Conservation (phyloP, 2,329 filamentous ascomycete species). For the Anthostomella pinea region DNA sequence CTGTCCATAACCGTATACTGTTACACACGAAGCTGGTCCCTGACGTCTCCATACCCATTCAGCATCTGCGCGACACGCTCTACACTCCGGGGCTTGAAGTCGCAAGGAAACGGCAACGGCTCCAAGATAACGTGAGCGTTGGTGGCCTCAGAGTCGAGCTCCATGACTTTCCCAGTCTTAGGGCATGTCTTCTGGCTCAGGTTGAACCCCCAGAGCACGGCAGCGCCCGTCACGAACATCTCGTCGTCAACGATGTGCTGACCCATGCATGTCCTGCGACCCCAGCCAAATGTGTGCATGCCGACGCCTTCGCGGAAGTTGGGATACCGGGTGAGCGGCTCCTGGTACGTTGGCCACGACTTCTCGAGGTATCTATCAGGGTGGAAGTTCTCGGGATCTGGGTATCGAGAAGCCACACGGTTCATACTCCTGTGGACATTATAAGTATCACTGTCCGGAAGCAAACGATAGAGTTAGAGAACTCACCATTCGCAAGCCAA, state of each 20-base stretch:
- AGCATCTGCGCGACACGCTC: conserved; percentile 38
- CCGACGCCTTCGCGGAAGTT: conserved; percentile 56
- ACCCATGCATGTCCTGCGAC: conserved; percentile 60
- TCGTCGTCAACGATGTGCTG: conserved; percentile 62
- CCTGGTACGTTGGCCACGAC: conserved; percentile 63
- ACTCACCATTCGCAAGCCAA: conserved; percentile 49
- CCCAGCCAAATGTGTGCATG: conserved; percentile 65
- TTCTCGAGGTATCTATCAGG: conserved; percentile 62
- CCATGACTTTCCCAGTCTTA: conserved; percentile 39
- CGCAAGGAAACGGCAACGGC: conserved; percentile 45
- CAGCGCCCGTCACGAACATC: conserved; percentile 48
- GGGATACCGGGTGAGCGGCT: conserved; percentile 60
- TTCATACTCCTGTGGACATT: conserved; percentile 48
- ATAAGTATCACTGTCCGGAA: too few species aligned
- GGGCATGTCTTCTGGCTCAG: conserved; percentile 40
- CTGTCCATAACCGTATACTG: too few species aligned
- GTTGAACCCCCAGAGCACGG: conserved; percentile 49
- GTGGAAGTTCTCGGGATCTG: conserved; percentile 59
- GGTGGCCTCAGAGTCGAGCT: conserved; percentile 48
- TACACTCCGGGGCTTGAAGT: conserved; percentile 41
- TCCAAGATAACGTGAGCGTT: conserved; percentile 54
- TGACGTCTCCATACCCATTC: conserved; percentile 34
- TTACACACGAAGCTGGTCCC: conserved; percentile 29
- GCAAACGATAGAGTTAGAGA: not conserved
- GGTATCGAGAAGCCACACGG: conserved; percentile 57